A percentile compares a stretch with the other conserved stretches of the same genome.
Conservation (phyloP, 129 eudicot species). For the Gnaphalium uliginosum region DNA sequence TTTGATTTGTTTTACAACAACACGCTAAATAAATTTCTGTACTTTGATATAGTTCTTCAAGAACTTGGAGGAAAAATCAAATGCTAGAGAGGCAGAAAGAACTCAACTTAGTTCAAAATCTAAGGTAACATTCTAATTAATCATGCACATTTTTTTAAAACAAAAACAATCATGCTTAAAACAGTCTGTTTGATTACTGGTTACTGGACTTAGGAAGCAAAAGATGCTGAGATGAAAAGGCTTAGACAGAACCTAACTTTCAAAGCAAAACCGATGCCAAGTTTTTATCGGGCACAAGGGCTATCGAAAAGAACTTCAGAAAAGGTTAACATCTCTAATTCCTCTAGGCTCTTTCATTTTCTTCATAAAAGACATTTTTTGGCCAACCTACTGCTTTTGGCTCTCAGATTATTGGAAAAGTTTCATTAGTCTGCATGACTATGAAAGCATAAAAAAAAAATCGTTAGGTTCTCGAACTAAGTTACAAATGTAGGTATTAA, state of each 20-base stretch:
- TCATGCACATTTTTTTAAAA: not conserved
- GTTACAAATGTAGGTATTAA: too few relatives aligned
- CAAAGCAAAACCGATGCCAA: constrained; percentile 59
- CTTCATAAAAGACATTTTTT: not conserved
- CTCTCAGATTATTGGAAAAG: not conserved
- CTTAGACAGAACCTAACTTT: constrained; percentile 42
- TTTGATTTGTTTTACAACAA: not conserved
- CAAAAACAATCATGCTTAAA: not conserved
- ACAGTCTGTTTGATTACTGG: constrained; percentile 2
- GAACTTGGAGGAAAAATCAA: constrained; percentile 55
- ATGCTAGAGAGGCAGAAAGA: constrained; percentile 60
- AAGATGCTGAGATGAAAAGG: constrained; percentile 50
- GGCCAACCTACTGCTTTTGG: too few relatives aligned
- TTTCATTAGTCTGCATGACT: not conserved
- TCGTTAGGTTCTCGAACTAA: not conserved
- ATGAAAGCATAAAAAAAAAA: not conserved
- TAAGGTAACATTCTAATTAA: constrained; percentile 40
- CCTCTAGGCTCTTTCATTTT: not conserved
- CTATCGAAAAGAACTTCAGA: constrained; percentile 32
- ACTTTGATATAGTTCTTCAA: constrained; percentile 41
- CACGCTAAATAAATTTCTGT: not conserved
- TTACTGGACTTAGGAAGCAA: constrained; percentile 43
- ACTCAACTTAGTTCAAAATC: constrained; percentile 45
- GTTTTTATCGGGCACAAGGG: constrained; percentile 44
- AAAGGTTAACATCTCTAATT: constrained; percentile 39